Percentiles rank a stretch among this genome's conserved stretches.
phyloP scores from a whole-genome alignment of 2,329 filamentous ascomycete genomes.

The Fusarium camptoceras region DNA sequence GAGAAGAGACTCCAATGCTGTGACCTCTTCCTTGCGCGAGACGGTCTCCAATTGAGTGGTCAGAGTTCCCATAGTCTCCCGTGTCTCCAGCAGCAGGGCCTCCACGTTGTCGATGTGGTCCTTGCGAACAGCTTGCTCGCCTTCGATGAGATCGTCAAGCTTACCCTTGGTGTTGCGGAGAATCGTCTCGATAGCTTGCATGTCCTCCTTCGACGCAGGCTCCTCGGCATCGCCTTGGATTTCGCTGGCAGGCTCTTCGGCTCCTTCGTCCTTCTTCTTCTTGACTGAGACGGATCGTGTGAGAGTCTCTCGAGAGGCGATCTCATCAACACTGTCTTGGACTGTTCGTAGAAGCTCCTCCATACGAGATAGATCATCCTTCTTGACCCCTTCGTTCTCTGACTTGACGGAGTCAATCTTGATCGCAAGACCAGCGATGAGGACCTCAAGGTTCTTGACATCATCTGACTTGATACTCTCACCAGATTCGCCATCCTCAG shows the following conservation, averaged over 20 bases:
- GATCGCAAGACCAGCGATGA: constrained; percentile 83
- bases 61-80: constrained; percentile 76
- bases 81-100: constrained; percentile 75
- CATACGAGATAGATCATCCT: constrained; percentile 67
- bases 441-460: constrained; percentile 84
- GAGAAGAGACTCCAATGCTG: constrained; percentile 79
- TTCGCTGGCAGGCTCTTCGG: constrained; percentile 7
- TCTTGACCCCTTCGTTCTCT: constrained; percentile 54
- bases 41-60: constrained; percentile 75
- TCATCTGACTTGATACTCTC: constrained; percentile 75
- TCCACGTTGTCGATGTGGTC: constrained; percentile 76
- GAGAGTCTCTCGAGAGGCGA: constrained; percentile 51
- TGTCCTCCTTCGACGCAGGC: constrained; percentile 75
- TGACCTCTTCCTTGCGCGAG: constrained; percentile 82
- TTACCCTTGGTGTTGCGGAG: constrained; percentile 89
- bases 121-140: constrained; percentile 75
- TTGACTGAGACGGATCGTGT: constrained; percentile 35
- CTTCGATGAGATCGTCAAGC: constrained; percentile 82
- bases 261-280: constrained; percentile 39
- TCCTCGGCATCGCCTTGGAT: constrained; percentile 46
- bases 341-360: constrained; percentile 66
- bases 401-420: constrained; percentile 75
- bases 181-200: constrained; percentile 89
- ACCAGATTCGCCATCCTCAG: constrained; percentile 50
- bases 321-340: constrained; percentile 59